Conservation (phyloP, 164 flowering plant genomes). For the Vitis amurensis region DNA sequence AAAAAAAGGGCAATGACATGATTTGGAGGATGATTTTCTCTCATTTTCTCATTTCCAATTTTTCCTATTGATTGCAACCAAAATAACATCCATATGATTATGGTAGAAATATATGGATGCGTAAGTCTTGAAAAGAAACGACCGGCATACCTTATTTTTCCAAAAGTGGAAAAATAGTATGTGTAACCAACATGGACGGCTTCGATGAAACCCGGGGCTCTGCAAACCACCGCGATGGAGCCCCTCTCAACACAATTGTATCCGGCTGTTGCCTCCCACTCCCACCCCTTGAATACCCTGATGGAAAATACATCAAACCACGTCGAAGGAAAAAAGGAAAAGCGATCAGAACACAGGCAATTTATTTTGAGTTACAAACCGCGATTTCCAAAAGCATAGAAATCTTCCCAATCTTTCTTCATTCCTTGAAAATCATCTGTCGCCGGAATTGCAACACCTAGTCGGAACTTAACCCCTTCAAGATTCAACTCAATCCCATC, state of each 20-base stretch:
- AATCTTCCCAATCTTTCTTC: conserved; percentile 77
- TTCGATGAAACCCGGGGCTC: conserved; percentile 90
- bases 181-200: conserved; percentile 92
- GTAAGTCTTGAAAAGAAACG: background rate
- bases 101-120: too few relatives aligned
- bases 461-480: conserved; percentile 61
- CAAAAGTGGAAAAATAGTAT: conserved; percentile 79
- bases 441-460: conserved; percentile 51
- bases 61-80: too few relatives aligned
- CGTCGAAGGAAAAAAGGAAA: background rate
- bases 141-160: conserved; percentile 69
- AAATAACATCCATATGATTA: background rate
- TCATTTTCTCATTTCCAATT: too few relatives aligned
- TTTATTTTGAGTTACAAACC: conserved; percentile 29
- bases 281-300: conserved; percentile 63
- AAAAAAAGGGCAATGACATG: too few relatives aligned
- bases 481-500: conserved; percentile 82
- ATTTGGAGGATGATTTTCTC: too few relatives aligned
- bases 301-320: background rate
- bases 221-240: conserved; percentile 93
- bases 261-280: conserved; percentile 64
- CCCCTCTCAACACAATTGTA: conserved; percentile 69
- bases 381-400: conserved; percentile 47
- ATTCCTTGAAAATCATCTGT: conserved; percentile 68
- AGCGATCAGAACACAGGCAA: background rate